Base-by-base conservation (phyloP, 139 green algal species). In the Chlamydomonas eustigma region DNA sequence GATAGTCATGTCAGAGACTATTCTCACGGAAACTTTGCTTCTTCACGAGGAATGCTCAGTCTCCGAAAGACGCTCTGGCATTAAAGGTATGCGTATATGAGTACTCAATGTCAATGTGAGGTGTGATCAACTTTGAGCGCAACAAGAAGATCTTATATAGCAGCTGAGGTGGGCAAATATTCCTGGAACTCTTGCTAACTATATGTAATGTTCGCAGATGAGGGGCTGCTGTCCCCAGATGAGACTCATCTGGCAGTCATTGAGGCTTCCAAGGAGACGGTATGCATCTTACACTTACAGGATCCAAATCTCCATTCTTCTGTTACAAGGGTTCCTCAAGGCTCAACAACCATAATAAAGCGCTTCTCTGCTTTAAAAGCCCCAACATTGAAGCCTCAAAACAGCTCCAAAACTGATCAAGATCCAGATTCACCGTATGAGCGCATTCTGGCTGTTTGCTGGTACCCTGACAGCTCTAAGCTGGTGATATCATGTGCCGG, bases 401-500 rank as follows among this genome's bases (percentile, higher is more conserved):
- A 31, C 6, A 22, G 25, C 63, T 6, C 63, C 30, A 35, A 37
- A 8, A 70, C 30, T 28, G 6, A 22, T 35, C 63, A 31, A 37
- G 28, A 22, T 70, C 63, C 6, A 70, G 25, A 28, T 70, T 28
- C 63, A 70, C 8, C 18, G 18, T 37, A 35, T 31, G 25, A 37
- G 25, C 5, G 6, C 30, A 18, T 74, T 5, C 28, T 32, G 12
- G 66, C 66, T 30, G 66, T 74, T 8, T 74, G 66, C n/a, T 74
- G 66, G 66, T 39, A 50, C 35, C 33, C 32, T 5, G 66, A 74
- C 28, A 25, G 66, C 66, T 35, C 18, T 35, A 74, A 74, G 66
- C 12, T 74, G 8, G 66, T 74, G 33, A 25, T 74, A 4, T 28
- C 18, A 8, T 30, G 33, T 4, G 32, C 33, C 12, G 31, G 28